phyloP scores from a whole-genome alignment of 2,329 filamentous ascomycete genomes.

The Trichoderma citrinoviride region DNA sequence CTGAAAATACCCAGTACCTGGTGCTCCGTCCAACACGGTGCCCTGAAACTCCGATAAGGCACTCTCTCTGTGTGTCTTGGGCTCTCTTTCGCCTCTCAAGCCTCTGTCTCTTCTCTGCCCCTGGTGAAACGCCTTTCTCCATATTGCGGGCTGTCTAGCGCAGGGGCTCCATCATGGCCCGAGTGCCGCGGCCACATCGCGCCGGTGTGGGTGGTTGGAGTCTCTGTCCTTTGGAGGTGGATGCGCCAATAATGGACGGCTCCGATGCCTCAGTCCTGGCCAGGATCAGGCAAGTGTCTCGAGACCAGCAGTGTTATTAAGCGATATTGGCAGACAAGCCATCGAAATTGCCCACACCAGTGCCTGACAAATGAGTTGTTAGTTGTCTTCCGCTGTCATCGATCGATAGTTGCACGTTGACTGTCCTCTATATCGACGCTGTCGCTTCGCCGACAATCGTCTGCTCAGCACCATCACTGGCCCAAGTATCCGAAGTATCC shows the following conservation, averaged over 20 bases:
- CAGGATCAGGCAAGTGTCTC: constrained; percentile 13
- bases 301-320: constrained; percentile 3
- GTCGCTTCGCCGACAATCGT: too few species aligned
- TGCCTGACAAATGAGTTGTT: neutral
- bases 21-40: neutral
- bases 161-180: constrained; percentile 16
- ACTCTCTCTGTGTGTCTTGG: neutral
- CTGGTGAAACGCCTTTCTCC: constrained; percentile 13
- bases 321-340: constrained; percentile 12
- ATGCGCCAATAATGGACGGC: constrained; percentile 16
- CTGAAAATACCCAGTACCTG: neutral
- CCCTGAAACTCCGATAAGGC: constrained; percentile 1
- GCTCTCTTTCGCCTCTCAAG: neutral
- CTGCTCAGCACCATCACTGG: too few species aligned
- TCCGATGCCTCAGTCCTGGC: neutral
- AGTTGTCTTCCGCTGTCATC: neutral
- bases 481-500: too few species aligned
- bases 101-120: neutral
- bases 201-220: constrained; percentile 15
- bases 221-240: neutral
- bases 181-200: constrained; percentile 16
- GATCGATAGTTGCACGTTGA: neutral
- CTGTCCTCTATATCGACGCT: neutral
- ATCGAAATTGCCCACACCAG: neutral
- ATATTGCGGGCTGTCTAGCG: constrained; percentile 13